Base-by-base conservation (phyloP, 495 filamentous ascomycete species). In the Trichoderma erinaceum region DNA sequence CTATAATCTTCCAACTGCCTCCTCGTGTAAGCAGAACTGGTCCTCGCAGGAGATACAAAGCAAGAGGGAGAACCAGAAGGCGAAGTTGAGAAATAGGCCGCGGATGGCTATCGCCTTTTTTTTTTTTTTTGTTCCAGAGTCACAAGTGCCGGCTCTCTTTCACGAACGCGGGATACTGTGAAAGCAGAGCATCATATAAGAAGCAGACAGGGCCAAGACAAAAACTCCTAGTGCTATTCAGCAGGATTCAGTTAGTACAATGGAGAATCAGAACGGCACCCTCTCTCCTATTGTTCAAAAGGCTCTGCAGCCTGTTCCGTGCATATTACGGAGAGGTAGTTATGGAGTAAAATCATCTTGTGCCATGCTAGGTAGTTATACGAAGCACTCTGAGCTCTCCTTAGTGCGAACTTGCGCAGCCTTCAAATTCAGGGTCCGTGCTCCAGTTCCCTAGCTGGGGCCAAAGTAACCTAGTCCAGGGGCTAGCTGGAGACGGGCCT, bases 391-490 rank as follows among this genome's bases (percentile, higher is more conserved):
- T 25, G 56, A 52, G 48, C n/a, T 52, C 48, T 52, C 48, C 48
- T 52, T 52, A 52, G 48, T 23, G 48, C 48, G 48, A 52, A 52
- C 48, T 23, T 23, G 48, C 18, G 48, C 48, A 46, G 56, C 56
- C 12, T 25, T 32, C n/a, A 25, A 7, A 21, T 18, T 21, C 23
- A 32, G 16, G 56, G 56, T 29, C 56, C 56, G 56, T 61, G 56
- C 56, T 61, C 27, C 56, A 15, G 25, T 25, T 61, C 13, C 56
- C 21, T n/a, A 56, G 50, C 43, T 5, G 43, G 43, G 12, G 43
- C 43, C 43, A 46, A 46, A 38, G 35, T 11, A 46, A 46, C 50
- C 56, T 61, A 21, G 56, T 61, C 56, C 56, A 61, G 56, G 56
- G 56, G 56, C 56, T 61, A 61, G 56, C 23, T 32, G 27, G 56